These are phyloP conservation scores for Aspergillus sp. DNA, from an alignment of 2,329 filamentous ascomycete genomes.

Conservation along the genomic window DNA sequence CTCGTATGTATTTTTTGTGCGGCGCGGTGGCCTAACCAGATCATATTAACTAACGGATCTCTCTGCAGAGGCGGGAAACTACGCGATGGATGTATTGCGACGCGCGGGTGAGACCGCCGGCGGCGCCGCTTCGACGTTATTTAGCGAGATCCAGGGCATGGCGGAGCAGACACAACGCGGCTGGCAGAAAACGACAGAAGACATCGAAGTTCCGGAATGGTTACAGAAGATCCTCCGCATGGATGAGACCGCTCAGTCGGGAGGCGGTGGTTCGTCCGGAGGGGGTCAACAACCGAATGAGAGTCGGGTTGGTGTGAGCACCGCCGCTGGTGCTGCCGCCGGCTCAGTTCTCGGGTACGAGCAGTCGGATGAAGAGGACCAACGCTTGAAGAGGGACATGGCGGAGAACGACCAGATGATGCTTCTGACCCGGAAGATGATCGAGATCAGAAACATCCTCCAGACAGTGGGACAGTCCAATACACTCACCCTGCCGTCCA, in stretches of 20 bases:
- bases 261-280: constrained; percentile 40
- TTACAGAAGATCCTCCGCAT: constrained; percentile 67
- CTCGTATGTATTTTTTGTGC: constrained; percentile 57
- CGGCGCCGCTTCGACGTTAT: constrained; percentile 65
- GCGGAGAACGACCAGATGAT: constrained; percentile 98
- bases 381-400: constrained; percentile 58
- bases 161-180: constrained; percentile 75
- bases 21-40: neutral
- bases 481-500: constrained; percentile 83
- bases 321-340: constrained; percentile 66
- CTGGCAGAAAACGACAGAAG: constrained; percentile 80
- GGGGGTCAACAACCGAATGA: constrained; percentile 54
- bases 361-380: constrained; percentile 58
- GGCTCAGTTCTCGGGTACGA: constrained; percentile 78
- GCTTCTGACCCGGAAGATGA: constrained; percentile 99
- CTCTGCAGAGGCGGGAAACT: constrained; percentile 66
- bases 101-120: constrained; percentile 70
- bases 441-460: constrained; percentile 90
- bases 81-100: constrained; percentile 71
- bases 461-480: constrained; percentile 90
- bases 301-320: constrained; percentile 51
- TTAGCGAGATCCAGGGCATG: constrained; percentile 70
- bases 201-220: constrained; percentile 72
- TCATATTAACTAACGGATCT: constrained; percentile 7
- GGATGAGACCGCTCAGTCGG: constrained; percentile 59